Conservation (phyloP, 2,329 filamentous ascomycete species). For the Calonectria pseudoturangicola region DNA sequence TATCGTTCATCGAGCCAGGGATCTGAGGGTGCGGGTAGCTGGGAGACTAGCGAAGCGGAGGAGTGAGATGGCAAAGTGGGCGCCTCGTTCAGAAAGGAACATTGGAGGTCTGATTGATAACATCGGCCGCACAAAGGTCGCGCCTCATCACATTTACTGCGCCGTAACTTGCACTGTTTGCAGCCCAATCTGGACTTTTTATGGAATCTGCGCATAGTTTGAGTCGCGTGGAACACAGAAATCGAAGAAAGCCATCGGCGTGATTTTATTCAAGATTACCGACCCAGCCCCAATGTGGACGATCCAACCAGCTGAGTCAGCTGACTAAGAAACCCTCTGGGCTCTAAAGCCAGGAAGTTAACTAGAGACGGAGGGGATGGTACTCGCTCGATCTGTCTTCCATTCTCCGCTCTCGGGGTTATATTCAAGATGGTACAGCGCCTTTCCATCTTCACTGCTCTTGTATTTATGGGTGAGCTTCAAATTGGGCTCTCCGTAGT, state of each 20-base stretch:
- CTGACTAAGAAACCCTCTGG: not conserved
- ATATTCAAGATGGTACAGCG: conserved; percentile 41
- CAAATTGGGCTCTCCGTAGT: conserved; percentile 66
- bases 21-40: not conserved
- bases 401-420: conserved; percentile 41
- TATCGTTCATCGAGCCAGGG: not conserved
- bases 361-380: no score
- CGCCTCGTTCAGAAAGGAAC: conserved; percentile 5
- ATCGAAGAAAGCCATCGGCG: not conserved
- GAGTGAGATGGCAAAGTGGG: not conserved
- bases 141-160: conserved; percentile 19
- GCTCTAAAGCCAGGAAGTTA: no score
- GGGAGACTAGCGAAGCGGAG: not conserved
- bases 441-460: rapidly evolving
- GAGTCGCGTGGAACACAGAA: not conserved
- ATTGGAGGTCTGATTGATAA: not conserved
- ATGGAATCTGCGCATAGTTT: conserved; percentile 13
- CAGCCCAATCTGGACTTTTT: conserved; percentile 14
- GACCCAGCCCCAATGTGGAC: no score
- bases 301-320: not conserved
- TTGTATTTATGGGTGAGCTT: conserved; percentile 28
- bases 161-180: conserved; percentile 13
- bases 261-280: not conserved
- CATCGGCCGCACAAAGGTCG: conserved; percentile 9
- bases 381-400: not conserved